Evolutionary conservation across 1,139 yeast species (phyloP).

Genomic region (Blastobotrys apis): DNA sequence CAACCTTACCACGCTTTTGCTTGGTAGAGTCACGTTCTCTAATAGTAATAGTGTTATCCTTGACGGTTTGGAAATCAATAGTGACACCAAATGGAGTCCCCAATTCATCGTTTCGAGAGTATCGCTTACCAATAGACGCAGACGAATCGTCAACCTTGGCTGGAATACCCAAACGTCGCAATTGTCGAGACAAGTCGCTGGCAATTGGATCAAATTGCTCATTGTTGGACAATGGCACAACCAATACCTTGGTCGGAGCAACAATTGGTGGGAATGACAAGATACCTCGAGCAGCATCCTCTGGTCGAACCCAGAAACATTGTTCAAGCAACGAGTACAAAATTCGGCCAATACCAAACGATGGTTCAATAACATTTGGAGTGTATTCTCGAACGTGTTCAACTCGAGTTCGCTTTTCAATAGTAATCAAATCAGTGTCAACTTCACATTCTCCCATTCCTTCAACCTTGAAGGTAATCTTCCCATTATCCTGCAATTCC

Average conservation of each 20-base stretch:
- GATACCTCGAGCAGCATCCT: constrained; percentile 84
- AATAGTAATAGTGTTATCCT: constrained; percentile 86
- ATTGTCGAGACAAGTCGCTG: constrained; percentile 52
- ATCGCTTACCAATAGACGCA: constrained; percentile 97
- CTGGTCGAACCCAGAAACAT: constrained; percentile 91
- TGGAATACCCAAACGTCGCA: constrained; percentile 81
- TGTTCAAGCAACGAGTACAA: constrained; percentile 92
- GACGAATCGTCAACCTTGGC: constrained; percentile 97
- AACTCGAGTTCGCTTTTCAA: constrained; percentile 72
- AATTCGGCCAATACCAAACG: constrained; percentile 98
- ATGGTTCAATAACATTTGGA: constrained; percentile 98
- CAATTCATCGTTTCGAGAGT: constrained; percentile 97
- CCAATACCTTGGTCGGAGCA: constrained; percentile 95
- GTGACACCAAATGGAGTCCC: constrained; percentile 99
- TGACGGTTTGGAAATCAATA: constrained; percentile 89
- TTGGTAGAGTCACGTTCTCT: constrained; percentile 97
- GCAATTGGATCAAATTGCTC: constrained; percentile 76
- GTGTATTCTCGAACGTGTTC: constrained; percentile 94
- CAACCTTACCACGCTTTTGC: constrained; percentile 91
- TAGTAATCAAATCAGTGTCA: constrained; percentile 64
- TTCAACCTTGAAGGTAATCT: constrained; percentile 58
- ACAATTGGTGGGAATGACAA: constrained; percentile 92
- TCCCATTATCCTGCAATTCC: constrained; percentile 61
- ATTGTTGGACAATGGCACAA: constrained; percentile 89
- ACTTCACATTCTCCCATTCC: constrained; percentile 65